These are phyloP conservation scores for Phaseolus lunatus DNA, from an alignment of 306 rosid genomes.

Conservation along the genomic window DNA sequence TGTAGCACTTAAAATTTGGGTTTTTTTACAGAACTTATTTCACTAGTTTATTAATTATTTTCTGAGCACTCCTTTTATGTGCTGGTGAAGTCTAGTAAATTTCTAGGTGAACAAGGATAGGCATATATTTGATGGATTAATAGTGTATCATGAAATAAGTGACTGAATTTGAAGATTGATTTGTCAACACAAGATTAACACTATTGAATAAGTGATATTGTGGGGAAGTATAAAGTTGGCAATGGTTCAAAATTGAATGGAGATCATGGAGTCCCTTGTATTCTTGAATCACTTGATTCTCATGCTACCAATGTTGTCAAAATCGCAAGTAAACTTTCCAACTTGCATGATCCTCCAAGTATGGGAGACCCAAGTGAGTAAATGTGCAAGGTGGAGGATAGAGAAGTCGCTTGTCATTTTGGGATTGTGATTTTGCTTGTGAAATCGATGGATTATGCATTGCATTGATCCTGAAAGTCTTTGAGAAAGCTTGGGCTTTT, in stretches of 20 bases:
- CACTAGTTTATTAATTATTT: too few species aligned
- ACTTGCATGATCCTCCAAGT: too few species aligned
- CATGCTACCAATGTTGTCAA: neutral
- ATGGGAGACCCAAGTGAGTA: too few species aligned
- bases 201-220: neutral
- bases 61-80: neutral
- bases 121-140: slow-evolving; percentile 6
- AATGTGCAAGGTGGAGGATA: too few species aligned
- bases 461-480: too few species aligned
- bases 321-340: too few species aligned
- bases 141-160: neutral
- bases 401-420: too few species aligned
- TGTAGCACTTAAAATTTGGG: neutral
- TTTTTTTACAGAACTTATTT: too few species aligned
- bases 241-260: neutral
- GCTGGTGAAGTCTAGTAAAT: slow-evolving; percentile 2
- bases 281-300: slow-evolving; percentile 13
- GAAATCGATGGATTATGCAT: too few species aligned
- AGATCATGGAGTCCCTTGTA: neutral
- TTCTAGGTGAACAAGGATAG: neutral
- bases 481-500: too few species aligned
- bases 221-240: neutral
- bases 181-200: neutral
- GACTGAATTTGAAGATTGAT: slow-evolving; percentile 12
- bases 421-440: too few species aligned